These are phyloP conservation scores for Suhomyces choctaworum DNA, from an alignment of 1,139 yeast genomes.

Conservation along the genomic window DNA sequence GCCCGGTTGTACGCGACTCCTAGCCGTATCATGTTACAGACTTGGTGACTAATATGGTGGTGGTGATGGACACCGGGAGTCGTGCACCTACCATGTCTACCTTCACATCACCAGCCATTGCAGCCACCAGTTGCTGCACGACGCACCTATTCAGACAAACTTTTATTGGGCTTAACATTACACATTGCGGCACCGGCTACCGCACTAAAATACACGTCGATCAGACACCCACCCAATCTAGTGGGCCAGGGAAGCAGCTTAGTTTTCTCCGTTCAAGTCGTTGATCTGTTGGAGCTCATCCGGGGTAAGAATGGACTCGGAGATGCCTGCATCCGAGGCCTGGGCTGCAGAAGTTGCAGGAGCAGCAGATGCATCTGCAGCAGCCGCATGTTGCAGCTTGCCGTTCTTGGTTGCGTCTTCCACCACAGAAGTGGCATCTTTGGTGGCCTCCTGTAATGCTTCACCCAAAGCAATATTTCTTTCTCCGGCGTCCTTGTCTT, in stretches of 20 bases:
- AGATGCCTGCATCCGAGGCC: constrained; percentile 10
- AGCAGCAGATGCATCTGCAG: neutral
- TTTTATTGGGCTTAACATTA: constrained; percentile 1
- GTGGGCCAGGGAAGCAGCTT: neutral
- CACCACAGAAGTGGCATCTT: neutral
- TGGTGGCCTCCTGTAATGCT: constrained; percentile 7
- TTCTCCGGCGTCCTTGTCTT: constrained; percentile 52
- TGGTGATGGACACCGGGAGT: neutral
- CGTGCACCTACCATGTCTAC: neutral
- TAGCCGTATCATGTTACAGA: too few species aligned
- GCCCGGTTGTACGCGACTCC: too few species aligned
- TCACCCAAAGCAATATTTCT: constrained; percentile 23
- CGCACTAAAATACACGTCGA: constrained; percentile 9
- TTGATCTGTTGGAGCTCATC: constrained; percentile 11
- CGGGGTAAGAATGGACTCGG: constrained; percentile 10
- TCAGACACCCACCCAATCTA: too few species aligned
- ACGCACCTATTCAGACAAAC: neutral
- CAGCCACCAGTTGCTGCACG: neutral
- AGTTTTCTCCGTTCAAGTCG: constrained; percentile 8
- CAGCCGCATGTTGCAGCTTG: neutral
- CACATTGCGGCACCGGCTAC: neutral
- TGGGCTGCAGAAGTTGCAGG: constrained; percentile 1
- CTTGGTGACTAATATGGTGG: neutral
- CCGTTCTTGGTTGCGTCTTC: neutral
- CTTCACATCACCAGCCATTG: neutral